Percentiles rank a stretch among this genome's conserved stretches.
phyloP scores from a whole-genome alignment of 2,329 filamentous ascomycete species.

The Penicillium sp. region DNA sequence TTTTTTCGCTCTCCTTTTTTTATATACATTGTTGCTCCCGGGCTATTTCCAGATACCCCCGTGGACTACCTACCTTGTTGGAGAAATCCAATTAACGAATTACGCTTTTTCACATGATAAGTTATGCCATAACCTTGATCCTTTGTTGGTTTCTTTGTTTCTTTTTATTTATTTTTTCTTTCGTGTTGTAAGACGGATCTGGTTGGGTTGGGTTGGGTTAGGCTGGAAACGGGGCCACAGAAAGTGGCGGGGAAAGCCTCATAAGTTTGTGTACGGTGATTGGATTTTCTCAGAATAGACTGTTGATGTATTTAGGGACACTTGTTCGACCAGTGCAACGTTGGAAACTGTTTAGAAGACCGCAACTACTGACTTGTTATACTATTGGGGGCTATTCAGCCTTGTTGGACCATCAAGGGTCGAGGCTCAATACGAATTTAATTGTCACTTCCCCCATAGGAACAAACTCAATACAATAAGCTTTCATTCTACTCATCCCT shows the following conservation, averaged over 20 bases:
- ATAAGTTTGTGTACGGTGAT: not conserved
- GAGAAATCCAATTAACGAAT: constrained; percentile 5
- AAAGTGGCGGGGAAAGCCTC: not conserved
- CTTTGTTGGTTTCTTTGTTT: not conserved
- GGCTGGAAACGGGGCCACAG: not conserved
- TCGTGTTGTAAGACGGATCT: not conserved
- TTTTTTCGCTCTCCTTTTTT: not conserved
- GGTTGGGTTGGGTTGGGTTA: not conserved
- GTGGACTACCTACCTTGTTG: not conserved
- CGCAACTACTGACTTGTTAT: not conserved
- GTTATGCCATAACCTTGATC: not conserved
- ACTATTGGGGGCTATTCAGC: not conserved
- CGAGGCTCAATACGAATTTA: not conserved
- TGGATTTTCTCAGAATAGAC: not conserved
- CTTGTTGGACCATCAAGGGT: not conserved
- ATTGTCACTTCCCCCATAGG: not conserved
- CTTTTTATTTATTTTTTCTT: not conserved
- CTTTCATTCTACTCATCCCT: not conserved
- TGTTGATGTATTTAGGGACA: not conserved
- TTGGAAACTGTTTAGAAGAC: not conserved
- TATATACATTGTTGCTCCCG: not conserved
- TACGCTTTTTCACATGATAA: constrained; percentile 2
- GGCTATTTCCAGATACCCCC: constrained; percentile 1
- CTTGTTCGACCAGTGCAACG: not conserved
- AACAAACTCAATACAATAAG: not conserved